Conservation (phyloP, 1,139 yeast species). For the Hyphopichia burtonii region DNA sequence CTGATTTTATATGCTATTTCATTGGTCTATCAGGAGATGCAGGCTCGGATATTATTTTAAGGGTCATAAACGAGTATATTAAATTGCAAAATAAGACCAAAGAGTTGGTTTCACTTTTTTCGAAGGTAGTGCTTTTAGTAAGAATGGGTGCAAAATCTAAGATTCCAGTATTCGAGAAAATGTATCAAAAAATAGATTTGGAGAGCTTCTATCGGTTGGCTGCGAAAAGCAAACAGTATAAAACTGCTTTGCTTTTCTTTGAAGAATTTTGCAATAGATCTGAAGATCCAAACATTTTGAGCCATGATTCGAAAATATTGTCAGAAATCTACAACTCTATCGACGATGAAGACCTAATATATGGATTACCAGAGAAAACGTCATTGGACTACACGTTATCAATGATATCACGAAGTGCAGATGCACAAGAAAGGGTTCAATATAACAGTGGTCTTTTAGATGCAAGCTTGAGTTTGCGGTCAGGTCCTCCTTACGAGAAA, state of each 20-base stretch:
- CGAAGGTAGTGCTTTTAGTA: constrained; percentile 40
- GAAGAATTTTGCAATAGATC: constrained; percentile 44
- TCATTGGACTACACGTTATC: constrained; percentile 51
- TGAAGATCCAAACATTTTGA: constrained; percentile 7
- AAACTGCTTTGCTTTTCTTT: constrained; percentile 52
- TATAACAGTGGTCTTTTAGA: constrained; percentile 61
- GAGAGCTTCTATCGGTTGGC: constrained; percentile 34
- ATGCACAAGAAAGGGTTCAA: constrained; percentile 43
- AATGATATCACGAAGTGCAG: constrained; percentile 34
- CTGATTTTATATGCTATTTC: constrained; percentile 23
- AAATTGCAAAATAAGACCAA: constrained; percentile 7
- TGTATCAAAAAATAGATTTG: constrained; percentile 37
- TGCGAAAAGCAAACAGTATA: constrained; percentile 29
- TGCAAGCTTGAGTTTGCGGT: constrained; percentile 25
- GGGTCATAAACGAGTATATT: constrained; percentile 10
- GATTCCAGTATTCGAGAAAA: constrained; percentile 26
- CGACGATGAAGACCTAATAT: constrained; percentile 59
- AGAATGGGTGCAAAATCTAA: constrained; percentile 43
- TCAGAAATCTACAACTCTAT: constrained; percentile 45
- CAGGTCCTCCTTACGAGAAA: constrained; percentile 8
- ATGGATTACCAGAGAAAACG: constrained; percentile 62
- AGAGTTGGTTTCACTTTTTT: constrained; percentile 24
- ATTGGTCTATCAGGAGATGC: constrained; percentile 14
- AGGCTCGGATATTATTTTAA: constrained; percentile 9
- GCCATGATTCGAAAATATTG: constrained; percentile 18